Evolutionary conservation across 1,139 yeast genomes (phyloP).

Genomic region (Pichia sp.): DNA sequence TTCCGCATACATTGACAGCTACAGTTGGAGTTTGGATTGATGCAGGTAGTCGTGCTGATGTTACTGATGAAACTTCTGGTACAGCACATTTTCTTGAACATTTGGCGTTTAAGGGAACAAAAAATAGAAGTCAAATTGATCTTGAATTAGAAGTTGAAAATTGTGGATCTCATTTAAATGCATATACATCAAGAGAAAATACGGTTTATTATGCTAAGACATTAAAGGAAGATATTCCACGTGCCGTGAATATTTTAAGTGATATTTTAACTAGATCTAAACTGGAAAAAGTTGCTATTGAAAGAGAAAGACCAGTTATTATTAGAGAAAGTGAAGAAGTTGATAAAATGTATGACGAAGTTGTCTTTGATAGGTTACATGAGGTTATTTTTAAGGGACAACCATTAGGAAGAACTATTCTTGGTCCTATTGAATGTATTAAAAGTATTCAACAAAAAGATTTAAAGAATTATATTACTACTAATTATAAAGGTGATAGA

Average conservation of each 20-base stretch:
- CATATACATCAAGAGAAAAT: conserved; percentile 94
- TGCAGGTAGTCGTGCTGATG: conserved; percentile 97
- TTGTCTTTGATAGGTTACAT: conserved; percentile 93
- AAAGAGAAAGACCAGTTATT: conserved; percentile 93
- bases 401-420: conserved; percentile 93
- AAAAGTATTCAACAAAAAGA: conserved; percentile 72
- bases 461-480: conserved; percentile 68
- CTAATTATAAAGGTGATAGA: conserved; percentile 91
- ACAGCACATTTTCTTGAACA: conserved; percentile 98
- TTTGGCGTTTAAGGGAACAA: conserved; percentile 92
- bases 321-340: conserved; percentile 96
- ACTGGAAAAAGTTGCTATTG: conserved; percentile 78
- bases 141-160: conserved; percentile 92
- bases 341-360: conserved; percentile 97
- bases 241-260: conserved; percentile 79
- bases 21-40: conserved; percentile 97
- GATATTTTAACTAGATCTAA: conserved; percentile 86
- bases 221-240: conserved; percentile 70
- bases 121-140: conserved; percentile 70
- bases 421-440: conserved; percentile 91
- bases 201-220: conserved; percentile 96
- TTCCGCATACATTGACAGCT: conserved; percentile 89
- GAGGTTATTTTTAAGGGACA: conserved; percentile 87
- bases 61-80: conserved; percentile 70
- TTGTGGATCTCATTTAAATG: conserved; percentile 94